These are phyloP conservation scores for Teunomyces gatunensis DNA, from an alignment of 805 yeast genomes.

Conservation along the genomic window DNA sequence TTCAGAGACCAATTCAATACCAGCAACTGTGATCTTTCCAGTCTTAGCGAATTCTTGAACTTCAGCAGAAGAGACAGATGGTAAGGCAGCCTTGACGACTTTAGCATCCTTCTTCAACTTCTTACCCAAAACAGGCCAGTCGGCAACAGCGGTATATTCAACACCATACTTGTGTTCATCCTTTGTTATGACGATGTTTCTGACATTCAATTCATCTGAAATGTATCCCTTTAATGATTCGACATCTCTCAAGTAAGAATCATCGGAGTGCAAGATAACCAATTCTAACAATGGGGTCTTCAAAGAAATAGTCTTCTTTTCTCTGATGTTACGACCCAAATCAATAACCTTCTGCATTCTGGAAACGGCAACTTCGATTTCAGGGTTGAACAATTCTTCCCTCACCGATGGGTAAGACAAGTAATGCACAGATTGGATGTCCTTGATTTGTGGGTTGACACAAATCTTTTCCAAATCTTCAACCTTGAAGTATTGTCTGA, in stretches of 20 bases:
- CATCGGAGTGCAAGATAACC: conserved; percentile 81
- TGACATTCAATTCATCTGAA: conserved; percentile 86
- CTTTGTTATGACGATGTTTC: conserved; percentile 80
- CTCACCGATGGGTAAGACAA: conserved; percentile 84
- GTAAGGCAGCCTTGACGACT: conserved; percentile 92
- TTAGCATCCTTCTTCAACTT: conserved; percentile 92
- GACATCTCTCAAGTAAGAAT: conserved; percentile 71
- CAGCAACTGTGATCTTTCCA: conserved; percentile 83
- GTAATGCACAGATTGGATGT: conserved; percentile 88
- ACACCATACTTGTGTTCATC: conserved; percentile 93
- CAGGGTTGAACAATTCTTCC: conserved; percentile 74
- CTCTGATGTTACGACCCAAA: conserved; percentile 93
- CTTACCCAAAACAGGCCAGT: conserved; percentile 98
- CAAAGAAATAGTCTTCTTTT: conserved; percentile 87
- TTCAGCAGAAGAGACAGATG: conserved; percentile 73
- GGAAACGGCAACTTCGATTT: conserved; percentile 81
- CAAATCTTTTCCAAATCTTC: conserved; percentile 47
- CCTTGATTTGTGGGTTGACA: conserved; percentile 47
- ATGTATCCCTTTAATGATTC: conserved; percentile 76
- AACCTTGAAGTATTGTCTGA: conserved; percentile 60
- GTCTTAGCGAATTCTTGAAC: conserved; percentile 70
- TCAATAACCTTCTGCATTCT: conserved; percentile 98
- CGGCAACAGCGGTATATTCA: conserved; percentile 91
- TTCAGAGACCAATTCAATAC: conserved; percentile 80
- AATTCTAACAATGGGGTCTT: conserved; percentile 91